phyloP scores from a whole-genome alignment of 2,329 filamentous ascomycete species.

The Dendrostoma leiphaemia region DNA sequence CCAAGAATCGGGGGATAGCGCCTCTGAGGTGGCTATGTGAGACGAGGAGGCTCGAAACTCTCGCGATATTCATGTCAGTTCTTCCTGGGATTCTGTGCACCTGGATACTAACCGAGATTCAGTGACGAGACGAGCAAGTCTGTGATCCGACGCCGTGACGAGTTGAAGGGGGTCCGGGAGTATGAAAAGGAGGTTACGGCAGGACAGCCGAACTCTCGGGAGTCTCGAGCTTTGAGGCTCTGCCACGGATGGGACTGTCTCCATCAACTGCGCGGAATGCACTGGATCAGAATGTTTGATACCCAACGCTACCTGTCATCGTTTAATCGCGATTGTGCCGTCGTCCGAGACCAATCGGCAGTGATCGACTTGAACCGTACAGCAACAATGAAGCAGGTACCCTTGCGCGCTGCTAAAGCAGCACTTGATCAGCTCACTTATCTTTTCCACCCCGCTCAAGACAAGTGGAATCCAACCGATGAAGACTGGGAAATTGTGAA shows the following conservation, averaged over 20 bases:
- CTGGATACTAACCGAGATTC: neutral
- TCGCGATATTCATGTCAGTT: neutral
- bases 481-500: neutral
- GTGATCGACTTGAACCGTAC: constrained; percentile 1
- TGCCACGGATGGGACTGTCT: constrained; percentile 2
- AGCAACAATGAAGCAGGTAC: neutral
- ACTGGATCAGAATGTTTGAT: neutral
- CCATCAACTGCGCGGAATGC: neutral
- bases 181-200: neutral
- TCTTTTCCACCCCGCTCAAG: neutral
- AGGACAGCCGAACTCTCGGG: constrained; percentile 3
- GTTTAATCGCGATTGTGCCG: neutral
- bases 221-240: neutral
- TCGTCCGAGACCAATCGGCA: neutral
- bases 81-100: neutral
- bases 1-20: neutral
- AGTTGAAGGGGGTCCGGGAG: neutral
- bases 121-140: neutral
- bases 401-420: neutral
- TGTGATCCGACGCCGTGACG: neutral
- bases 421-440: neutral
- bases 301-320: neutral
- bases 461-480: neutral
- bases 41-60: neutral
- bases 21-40: neutral